Conservation (phyloP, 345 rosid genomes). For the Eutrema japonicum region DNA sequence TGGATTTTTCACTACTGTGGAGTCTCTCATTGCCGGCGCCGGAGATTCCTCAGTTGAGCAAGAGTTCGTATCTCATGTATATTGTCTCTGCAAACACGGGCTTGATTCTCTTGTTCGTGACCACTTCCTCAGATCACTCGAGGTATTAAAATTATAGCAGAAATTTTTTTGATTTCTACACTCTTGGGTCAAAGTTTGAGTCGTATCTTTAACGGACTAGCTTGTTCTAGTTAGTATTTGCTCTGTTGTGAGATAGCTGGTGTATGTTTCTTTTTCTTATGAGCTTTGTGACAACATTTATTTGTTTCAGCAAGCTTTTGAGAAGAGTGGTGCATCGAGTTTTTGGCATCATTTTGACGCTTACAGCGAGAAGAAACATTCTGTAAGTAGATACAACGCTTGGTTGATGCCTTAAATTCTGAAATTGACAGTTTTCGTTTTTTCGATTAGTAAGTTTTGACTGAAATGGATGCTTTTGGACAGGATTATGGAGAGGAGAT, state of each 20-base stretch:
- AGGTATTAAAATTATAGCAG: constrained; percentile 44
- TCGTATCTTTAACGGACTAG: background rate
- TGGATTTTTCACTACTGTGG: constrained; percentile 62
- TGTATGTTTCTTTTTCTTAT: constrained; percentile 18
- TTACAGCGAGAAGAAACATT: constrained; percentile 45
- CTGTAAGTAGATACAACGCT: constrained; percentile 45
- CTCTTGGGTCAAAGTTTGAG: background rate
- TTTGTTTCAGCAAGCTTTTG: constrained; percentile 64
- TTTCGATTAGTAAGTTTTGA: constrained; percentile 12
- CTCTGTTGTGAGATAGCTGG: constrained; percentile 7
- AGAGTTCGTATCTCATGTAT: constrained; percentile 59
- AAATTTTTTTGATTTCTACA: background rate
- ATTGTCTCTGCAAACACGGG: constrained; percentile 65
- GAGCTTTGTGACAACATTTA: background rate
- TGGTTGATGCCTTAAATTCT: background rate
- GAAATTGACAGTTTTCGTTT: background rate
- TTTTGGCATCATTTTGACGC: constrained; percentile 81
- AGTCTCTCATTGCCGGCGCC: constrained; percentile 57
- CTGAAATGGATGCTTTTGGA: constrained; percentile 4
- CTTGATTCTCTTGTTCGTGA: constrained; percentile 77
- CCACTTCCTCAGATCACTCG: constrained; percentile 69
- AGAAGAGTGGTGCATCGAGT: constrained; percentile 55
- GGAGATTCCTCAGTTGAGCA: constrained; percentile 48
- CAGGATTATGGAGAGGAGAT: constrained; percentile 61
- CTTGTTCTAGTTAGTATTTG: background rate